These are phyloP conservation scores for Aspergillus incahuasiensis DNA, from an alignment of 495 filamentous ascomycete genomes.

Conservation along the genomic window DNA sequence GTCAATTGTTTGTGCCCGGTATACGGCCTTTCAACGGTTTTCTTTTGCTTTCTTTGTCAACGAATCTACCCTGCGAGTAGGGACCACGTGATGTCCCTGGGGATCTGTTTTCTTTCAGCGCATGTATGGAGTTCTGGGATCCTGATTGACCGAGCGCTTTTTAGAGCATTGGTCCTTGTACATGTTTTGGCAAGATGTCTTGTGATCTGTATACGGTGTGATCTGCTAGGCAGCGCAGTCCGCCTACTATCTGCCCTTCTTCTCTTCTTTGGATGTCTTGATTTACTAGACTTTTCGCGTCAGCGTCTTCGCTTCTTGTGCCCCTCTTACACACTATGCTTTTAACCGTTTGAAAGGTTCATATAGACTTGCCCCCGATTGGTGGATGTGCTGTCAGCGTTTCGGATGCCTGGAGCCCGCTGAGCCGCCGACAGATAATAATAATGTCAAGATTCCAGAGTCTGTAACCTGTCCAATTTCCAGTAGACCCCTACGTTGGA, in stretches of 20 bases:
- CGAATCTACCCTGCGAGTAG: not conserved
- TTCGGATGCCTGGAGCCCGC: conserved; percentile 23
- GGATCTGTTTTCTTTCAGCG: conserved; percentile 10
- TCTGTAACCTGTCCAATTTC: not conserved
- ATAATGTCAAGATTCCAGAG: not conserved
- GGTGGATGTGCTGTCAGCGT: conserved; percentile 11
- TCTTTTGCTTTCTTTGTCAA: conserved; percentile 5
- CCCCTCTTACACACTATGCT: conserved; percentile 11
- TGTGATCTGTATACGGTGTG: conserved; percentile 15
- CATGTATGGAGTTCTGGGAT: conserved; percentile 26
- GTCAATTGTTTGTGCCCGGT: conserved; percentile 20
- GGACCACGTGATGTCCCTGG: not conserved
- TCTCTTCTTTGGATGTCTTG: conserved; percentile 19
- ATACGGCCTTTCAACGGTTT: conserved; percentile 19
- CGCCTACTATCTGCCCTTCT: conserved; percentile 9
- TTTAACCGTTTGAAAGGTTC: conserved; percentile 9
- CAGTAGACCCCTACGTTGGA: not conserved
- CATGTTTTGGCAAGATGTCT: conserved; percentile 22
- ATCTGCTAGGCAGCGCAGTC: conserved; percentile 14
- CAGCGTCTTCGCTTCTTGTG: conserved; percentile 11
- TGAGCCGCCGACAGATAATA: conserved; percentile 11
- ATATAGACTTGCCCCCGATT: conserved; percentile 18
- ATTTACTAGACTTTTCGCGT: conserved; percentile 7
- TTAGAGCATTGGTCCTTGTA: conserved; percentile 21
- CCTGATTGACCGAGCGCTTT: conserved; percentile 19